A percentile compares a stretch with the other conserved stretches of the same genome.
phyloP scores from a whole-genome alignment of 2,329 filamentous ascomycete species.

The Neoscytalidium dimidiatum region DNA sequence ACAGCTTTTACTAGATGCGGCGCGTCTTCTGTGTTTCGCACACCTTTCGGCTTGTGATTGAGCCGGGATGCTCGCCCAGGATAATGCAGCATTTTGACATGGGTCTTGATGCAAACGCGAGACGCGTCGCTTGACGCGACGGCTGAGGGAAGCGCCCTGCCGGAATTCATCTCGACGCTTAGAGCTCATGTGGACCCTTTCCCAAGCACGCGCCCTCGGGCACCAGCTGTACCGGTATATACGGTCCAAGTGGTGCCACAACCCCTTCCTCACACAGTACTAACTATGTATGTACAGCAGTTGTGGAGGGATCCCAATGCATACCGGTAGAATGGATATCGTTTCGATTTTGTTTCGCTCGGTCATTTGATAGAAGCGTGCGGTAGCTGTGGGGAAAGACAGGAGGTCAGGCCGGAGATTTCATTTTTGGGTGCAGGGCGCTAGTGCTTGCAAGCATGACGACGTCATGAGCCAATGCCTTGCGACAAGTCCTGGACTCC shows the following conservation, averaged over 20 bases:
- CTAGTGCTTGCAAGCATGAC: constrained; percentile 12
- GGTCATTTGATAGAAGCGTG: constrained; percentile 2
- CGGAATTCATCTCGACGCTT: not conserved
- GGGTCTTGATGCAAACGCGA: not conserved
- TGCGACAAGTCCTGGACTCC: not conserved
- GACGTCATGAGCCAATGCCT: constrained; percentile 11
- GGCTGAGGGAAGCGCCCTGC: not conserved
- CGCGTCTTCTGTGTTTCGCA: too few relatives aligned
- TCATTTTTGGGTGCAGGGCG: not conserved
- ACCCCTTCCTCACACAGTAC: too few relatives aligned
- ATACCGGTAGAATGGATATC: not conserved
- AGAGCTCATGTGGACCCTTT: not conserved
- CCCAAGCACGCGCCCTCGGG: not conserved
- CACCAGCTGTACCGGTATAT: not conserved
- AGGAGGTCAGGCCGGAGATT: constrained; percentile 7
- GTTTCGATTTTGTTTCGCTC: not conserved
- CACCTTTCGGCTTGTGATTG: too few relatives aligned
- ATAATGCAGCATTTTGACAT: too few relatives aligned
- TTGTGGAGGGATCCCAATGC: not conserved
- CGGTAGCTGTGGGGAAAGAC: not conserved
- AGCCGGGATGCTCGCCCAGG: too few relatives aligned
- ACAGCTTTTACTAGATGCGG: too few relatives aligned
- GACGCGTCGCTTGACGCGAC: not conserved
- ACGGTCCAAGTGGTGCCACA: not conserved
- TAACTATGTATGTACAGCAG: not conserved